phyloP scores from a whole-genome alignment of 306 rosid species.

The Dryas alaskensis region DNA sequence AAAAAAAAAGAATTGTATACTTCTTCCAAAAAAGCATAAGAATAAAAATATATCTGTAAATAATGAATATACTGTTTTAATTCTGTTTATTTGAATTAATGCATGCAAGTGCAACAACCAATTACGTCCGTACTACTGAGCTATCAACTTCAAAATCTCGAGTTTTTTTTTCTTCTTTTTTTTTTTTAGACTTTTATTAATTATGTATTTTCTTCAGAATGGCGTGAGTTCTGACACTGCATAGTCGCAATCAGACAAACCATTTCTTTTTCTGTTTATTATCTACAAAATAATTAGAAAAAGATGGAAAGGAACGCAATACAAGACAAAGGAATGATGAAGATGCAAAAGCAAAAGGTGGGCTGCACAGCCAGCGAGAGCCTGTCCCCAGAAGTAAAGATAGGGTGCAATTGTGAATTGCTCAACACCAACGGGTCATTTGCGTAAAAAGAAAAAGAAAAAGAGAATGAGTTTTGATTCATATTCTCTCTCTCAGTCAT shows the following conservation, averaged over 20 bases:
- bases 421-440: constrained; percentile 13
- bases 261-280: constrained; percentile 1
- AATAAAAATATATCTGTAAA: too few relatives aligned
- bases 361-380: background rate
- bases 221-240: background rate
- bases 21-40: too few relatives aligned
- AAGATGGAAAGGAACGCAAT: constrained; percentile 4
- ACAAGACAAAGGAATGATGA: constrained; percentile 20
- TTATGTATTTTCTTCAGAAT: background rate
- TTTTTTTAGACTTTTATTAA: background rate
- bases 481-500: background rate
- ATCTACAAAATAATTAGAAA: background rate
- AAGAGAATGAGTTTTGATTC: background rate
- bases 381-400: background rate
- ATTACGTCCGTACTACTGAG: background rate
- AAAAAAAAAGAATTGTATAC: too few relatives aligned
- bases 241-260: background rate
- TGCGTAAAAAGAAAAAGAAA: background rate
- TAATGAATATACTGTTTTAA: too few relatives aligned
- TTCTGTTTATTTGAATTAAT: too few relatives aligned
- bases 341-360: constrained; percentile 11
- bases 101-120: too few relatives aligned
- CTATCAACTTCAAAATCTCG: background rate
- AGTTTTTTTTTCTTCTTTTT: too few relatives aligned
- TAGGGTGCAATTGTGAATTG: constrained; percentile 12